A percentile compares a stretch with the other conserved stretches of the same genome.
Evolutionary conservation across 2,329 filamentous ascomycete species (phyloP).

Genomic region (Pseudogymnoascus sp.): DNA sequence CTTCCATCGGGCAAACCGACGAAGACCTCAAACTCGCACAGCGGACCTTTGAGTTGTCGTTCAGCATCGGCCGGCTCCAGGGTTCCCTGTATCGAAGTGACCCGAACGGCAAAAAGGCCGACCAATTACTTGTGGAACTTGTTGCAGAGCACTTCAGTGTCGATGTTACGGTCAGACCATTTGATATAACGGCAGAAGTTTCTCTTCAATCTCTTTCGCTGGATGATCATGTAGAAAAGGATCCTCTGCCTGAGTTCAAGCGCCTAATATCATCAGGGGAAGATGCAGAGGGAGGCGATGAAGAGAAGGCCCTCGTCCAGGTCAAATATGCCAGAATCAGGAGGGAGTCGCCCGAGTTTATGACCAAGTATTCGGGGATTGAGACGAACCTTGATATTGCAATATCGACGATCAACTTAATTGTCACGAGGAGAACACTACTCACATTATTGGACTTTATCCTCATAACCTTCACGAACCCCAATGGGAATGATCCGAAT

Average conservation of each 20-base stretch:
- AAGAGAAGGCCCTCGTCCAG: slow-evolving; percentile 73
- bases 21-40: slow-evolving; percentile 70
- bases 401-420: slow-evolving; percentile 90
- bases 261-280: slow-evolving; percentile 88
- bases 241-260: slow-evolving; percentile 84
- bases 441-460: slow-evolving; percentile 92
- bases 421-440: slow-evolving; percentile 88
- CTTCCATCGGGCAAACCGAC: slow-evolving; percentile 46
- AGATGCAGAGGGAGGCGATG: slow-evolving; percentile 62
- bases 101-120: slow-evolving; percentile 64
- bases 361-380: slow-evolving; percentile 83
- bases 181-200: slow-evolving; percentile 90
- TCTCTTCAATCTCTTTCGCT: slow-evolving; percentile 79
- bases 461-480: slow-evolving; percentile 77
- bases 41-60: slow-evolving; percentile 91
- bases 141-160: slow-evolving; percentile 85
- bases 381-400: slow-evolving; percentile 87
- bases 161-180: slow-evolving; percentile 79
- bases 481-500: slow-evolving; percentile 41
- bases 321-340: slow-evolving; percentile 89
- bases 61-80: slow-evolving; percentile 88
- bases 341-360: slow-evolving; percentile 84
- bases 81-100: slow-evolving; percentile 88
- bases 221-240: slow-evolving; percentile 88
- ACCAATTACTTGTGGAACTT: slow-evolving; percentile 80